Evolutionary conservation across 2,329 filamentous ascomycete genomes (phyloP).

Genomic region (Fusarium annulatum): DNA sequence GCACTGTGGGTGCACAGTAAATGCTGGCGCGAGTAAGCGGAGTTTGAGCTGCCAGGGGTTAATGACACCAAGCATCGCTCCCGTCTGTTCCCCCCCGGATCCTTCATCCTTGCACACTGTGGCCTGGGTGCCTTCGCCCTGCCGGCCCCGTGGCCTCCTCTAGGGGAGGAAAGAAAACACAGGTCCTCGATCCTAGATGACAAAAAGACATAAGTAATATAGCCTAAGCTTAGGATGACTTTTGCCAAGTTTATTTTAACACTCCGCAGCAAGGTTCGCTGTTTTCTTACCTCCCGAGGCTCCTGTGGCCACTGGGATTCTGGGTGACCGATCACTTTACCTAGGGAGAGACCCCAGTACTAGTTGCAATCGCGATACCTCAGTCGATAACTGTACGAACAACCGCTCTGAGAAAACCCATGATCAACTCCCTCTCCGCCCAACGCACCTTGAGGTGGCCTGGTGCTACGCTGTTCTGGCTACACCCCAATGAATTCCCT

Average conservation of each 20-base stretch:
- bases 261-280: no score
- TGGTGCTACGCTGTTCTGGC: conserved; percentile 49
- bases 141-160: conserved; percentile 28
- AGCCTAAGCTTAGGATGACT: no score
- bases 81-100: conserved; percentile 36
- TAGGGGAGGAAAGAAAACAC: no score
- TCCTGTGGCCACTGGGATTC: conserved; percentile 28
- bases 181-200: no score
- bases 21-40: conserved; percentile 42
- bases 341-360: conserved; percentile 28
- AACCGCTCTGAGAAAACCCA: conserved; percentile 39
- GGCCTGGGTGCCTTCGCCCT: conserved; percentile 25
- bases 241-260: no score
- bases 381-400: conserved; percentile 15
- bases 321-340: conserved; percentile 34
- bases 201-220: no score
- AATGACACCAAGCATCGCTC: conserved; percentile 43
- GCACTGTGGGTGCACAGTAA: conserved; percentile 31
- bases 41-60: conserved; percentile 35
- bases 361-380: conserved; percentile 15
- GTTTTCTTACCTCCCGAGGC: no score
- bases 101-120: conserved; percentile 30
- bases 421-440: conserved; percentile 42
- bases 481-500: conserved; percentile 41
- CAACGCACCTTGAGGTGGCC: conserved; percentile 35